These are phyloP conservation scores for Axilococcus clingmanii DNA, from an alignment of 139 green algal species.

Conservation along the genomic window DNA sequence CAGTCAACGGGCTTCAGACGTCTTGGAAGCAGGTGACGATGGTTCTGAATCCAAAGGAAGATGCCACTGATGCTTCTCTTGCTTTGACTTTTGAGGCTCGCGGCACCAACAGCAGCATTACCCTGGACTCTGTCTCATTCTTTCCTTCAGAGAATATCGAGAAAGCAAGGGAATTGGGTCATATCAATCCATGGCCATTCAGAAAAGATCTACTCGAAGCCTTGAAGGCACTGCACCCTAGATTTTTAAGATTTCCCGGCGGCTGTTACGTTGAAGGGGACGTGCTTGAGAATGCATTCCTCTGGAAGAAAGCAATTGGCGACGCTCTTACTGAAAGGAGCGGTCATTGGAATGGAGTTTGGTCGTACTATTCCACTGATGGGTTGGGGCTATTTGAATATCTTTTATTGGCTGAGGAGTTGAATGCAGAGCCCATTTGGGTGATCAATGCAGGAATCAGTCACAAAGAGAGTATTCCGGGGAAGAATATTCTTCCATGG, in stretches of 20 bases:
- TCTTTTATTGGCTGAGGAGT: conserved; percentile 46
- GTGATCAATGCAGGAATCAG: conserved; percentile 46
- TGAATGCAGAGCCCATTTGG: conserved; percentile 48
- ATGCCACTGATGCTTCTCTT: not conserved
- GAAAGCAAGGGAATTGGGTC: not conserved
- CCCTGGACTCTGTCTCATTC: conserved; percentile 13
- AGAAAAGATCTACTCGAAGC: conserved; percentile 13
- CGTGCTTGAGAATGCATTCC: conserved; percentile 32
- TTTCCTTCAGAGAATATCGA: conserved; percentile 16
- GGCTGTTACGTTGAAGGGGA: conserved; percentile 62
- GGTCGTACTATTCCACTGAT: conserved; percentile 62
- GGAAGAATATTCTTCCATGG: conserved; percentile 2
- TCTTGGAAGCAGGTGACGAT: not conserved
- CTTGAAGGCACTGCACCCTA: conserved; percentile 22
- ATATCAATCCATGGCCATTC: conserved; percentile 21
- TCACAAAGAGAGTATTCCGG: conserved; percentile 20
- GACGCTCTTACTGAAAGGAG: conserved; percentile 24
- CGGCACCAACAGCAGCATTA: not conserved
- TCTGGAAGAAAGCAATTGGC: conserved; percentile 44
- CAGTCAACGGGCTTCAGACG: not conserved
- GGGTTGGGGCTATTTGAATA: conserved; percentile 61
- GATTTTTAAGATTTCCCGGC: conserved; percentile 50
- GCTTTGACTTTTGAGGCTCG: not conserved
- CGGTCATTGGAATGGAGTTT: conserved; percentile 56
- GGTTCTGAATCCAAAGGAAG: not conserved